Evolutionary conservation across 2,329 filamentous ascomycete species (phyloP), one percentile per base, ranked within the genome.

Genomic region (Alternaria sp.): DNA sequence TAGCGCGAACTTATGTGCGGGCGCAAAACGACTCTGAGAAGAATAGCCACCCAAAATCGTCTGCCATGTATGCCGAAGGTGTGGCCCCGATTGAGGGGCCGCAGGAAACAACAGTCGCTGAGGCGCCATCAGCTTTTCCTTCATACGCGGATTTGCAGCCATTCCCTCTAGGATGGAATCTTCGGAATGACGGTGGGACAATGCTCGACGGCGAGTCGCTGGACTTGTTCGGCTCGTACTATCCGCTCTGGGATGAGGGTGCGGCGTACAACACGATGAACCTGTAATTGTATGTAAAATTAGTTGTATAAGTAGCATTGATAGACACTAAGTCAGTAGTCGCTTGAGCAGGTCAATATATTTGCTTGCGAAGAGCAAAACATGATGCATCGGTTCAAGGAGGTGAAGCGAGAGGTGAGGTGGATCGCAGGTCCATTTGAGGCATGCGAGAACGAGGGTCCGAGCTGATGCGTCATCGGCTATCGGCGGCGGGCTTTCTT

Each of bases 381-480:
- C 18, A 22, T 22, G 38, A 20, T 41, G 18, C 18, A 22, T 12
- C 4, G 5, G n/a, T 41, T 20, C 38, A 36, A 16, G 46, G 32
- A 14, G 12, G 18, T 36, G 18, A n/a, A 34, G 46, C 12, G 46
- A 48, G 18, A 34, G 9, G 20, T 48, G 30, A 32, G 28, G 18
- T 32, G 46, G 30, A 48, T 36, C 46, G 46, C 18, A 34, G 46
- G 46, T 32, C 44, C 28, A 20, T 22, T 48, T 48, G 44, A 48
- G 44, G 44, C 11, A 32, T 32, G 30, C 11, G 9, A 32, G 30
- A 32, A 32, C 30, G 44, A 48, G 44, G 44, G 44, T 34, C 46
- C 18, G 46, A 48, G 46, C 46, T 24, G 46, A 48, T 48, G 68
- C 67, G 63, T 68, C 65, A 71, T 71, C 71, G 68, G 71, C 69